These are phyloP conservation scores for Leccinum olivaceopallidum DNA, from an alignment of 768 basidiomycete species.

Conservation along the genomic window DNA sequence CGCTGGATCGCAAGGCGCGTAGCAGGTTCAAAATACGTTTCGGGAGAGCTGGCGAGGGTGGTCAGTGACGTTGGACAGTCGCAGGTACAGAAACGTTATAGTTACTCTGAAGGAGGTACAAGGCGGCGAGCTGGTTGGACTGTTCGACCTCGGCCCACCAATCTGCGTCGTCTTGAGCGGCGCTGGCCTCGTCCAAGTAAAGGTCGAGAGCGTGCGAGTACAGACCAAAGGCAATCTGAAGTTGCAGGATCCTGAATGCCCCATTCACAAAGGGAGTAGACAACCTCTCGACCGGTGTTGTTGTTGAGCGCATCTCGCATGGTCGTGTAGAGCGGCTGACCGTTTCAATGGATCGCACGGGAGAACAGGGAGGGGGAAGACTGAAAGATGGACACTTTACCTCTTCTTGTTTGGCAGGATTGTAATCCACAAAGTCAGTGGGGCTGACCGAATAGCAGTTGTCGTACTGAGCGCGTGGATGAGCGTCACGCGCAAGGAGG, in stretches of 20 bases:
- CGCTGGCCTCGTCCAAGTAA: conserved; percentile 64
- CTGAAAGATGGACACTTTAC: background rate
- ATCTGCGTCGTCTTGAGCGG: conserved; percentile 73
- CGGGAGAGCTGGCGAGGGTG: conserved; percentile 24
- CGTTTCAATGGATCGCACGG: background rate
- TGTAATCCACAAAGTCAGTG: conserved; percentile 1
- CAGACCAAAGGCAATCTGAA: conserved; percentile 51
- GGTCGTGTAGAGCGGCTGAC: conserved; percentile 2
- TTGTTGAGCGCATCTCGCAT: conserved; percentile 15
- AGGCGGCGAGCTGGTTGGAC: conserved; percentile 52
- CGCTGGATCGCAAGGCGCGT: conserved; percentile 41
- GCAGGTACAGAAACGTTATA: conserved; percentile 6
- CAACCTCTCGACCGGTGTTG: conserved; percentile 23
- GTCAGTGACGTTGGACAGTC: conserved; percentile 6
- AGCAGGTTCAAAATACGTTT: conserved; percentile 35
- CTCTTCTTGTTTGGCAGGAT: background rate
- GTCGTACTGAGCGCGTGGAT: conserved; percentile 8
- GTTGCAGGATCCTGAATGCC: conserved; percentile 55
- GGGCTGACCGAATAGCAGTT: conserved; percentile 11
- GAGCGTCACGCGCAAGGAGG: background rate
- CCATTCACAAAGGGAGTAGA: conserved; percentile 54
- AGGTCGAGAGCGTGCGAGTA: conserved; percentile 68
- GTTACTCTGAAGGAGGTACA: conserved; percentile 82
- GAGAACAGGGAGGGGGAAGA: background rate
- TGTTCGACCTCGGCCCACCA: conserved; percentile 82